phyloP scores from a whole-genome alignment of 768 basidiomycete genomes.

The Cystofilobasidium ferigula region DNA sequence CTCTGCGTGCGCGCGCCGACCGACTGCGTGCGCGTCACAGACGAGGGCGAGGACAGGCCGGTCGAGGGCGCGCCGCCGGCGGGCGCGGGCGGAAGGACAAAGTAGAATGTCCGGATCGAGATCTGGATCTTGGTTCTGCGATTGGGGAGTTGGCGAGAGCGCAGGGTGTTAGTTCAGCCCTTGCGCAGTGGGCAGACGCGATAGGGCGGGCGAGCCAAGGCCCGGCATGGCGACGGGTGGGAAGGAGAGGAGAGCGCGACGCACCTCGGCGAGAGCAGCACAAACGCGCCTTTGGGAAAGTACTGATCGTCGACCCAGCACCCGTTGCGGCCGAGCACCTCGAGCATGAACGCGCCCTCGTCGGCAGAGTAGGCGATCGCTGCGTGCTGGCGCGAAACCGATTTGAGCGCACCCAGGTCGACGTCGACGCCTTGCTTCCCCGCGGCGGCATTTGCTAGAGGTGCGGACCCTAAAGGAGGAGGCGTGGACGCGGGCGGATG shows the following conservation, averaged over 20 bases:
- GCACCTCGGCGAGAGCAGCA: conserved; percentile 74
- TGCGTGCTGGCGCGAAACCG: conserved; percentile 92
- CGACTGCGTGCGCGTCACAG: background rate
- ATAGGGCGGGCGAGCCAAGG: background rate
- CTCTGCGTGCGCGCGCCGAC: background rate
- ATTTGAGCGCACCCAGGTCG: conserved; percentile 91
- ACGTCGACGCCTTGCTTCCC: conserved; percentile 38
- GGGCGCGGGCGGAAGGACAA: conserved; percentile 80
- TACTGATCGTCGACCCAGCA: conserved; percentile 98
- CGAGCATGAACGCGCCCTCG: conserved; percentile 73
- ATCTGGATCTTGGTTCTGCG: conserved; percentile 88
- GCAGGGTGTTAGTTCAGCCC: background rate
- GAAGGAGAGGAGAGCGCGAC: too few species aligned
- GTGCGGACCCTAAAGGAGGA: background rate
- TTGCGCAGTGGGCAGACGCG: background rate
- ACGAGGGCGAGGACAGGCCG: background rate
- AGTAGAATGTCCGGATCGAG: conserved; percentile 90
- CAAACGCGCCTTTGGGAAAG: conserved; percentile 74
- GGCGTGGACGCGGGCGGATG: background rate
- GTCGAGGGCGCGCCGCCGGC: too few species aligned
- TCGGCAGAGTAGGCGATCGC: conserved; percentile 89
- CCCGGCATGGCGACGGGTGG: background rate
- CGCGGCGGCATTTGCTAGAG: background rate
- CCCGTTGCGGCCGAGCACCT: conserved; percentile 90
- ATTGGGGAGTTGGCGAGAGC: conserved; percentile 3